Evolutionary conservation across 441 rosid genomes (phyloP), one percentile per base, ranked within the genome.

Genomic region (Pelargonium fulgidum): DNA sequence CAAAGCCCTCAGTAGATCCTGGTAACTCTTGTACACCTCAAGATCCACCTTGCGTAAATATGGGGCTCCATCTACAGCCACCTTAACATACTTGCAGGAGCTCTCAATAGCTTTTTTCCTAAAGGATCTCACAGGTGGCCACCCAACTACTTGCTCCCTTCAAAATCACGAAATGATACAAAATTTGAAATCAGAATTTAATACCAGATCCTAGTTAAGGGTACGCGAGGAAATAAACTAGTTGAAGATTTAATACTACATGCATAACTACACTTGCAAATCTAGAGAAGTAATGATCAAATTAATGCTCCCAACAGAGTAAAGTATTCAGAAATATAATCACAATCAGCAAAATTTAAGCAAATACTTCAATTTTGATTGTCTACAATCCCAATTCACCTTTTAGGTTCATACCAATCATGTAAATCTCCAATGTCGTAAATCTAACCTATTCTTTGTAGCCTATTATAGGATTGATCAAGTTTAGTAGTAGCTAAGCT

Each of bases 71-170:
- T 77, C 80, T 6, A 68, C 77, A 0, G 76, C 74, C 22, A 77
- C 80, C 54, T 77, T 77, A 33, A 77, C 80, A 16, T 73, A 74
- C 54, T 77, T 77, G 63, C 63, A 59, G 22, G 66, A 41, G 65
- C 20, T 74, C 69, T 70, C 71, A 19, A 73, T 2, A 17, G 68
- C 68, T 44, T 66, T 73, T 69, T 70, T 54, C 59, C 80, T 69
- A 29, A 44, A 73, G 29, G 80, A 73, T 63, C 72, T 70, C 36
- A 77, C 74, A 3, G 80, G 77, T 26, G 80, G 80, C 80, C 80
- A 77, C 2, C 77, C 80, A 20, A 52, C 39, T 5, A 69, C 76
- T 62, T 52, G 76, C 36, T 68, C 45, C 54, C 80, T 76, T 8
- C 33, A 64, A 26, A 58, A 58, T 26, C 64, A 58, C 29, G 36